phyloP scores from a whole-genome alignment of 2,329 filamentous ascomycete species.

The Colletotrichum sidae region DNA sequence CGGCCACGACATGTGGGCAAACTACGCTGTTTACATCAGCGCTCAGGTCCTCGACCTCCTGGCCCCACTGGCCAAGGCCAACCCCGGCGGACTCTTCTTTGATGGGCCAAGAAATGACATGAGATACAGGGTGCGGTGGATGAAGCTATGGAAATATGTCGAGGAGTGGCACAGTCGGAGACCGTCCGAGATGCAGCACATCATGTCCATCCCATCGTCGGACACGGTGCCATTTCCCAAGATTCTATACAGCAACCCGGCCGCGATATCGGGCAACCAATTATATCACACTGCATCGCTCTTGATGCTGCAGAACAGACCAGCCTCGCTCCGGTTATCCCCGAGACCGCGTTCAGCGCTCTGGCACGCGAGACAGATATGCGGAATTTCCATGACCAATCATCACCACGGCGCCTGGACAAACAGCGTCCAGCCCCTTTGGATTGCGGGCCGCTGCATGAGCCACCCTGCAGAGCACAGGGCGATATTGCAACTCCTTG shows the following conservation, averaged over 20 bases:
- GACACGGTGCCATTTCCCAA: constrained; percentile 60
- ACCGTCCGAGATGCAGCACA: constrained; percentile 58
- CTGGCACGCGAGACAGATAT: constrained; percentile 68
- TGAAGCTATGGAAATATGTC: constrained; percentile 61
- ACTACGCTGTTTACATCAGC: constrained; percentile 68
- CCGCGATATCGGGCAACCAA: constrained; percentile 68
- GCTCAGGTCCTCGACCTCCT: constrained; percentile 59
- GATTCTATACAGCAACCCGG: constrained; percentile 64
- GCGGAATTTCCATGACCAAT: constrained; percentile 67
- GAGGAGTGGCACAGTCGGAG: constrained; percentile 60
- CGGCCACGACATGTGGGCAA: constrained; percentile 65
- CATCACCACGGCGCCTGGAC: constrained; percentile 66
- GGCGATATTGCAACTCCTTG: constrained; percentile 56
- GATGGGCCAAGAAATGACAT: constrained; percentile 30
- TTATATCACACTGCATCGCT: constrained; percentile 68
- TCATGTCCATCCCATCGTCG: constrained; percentile 50
- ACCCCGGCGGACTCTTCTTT: constrained; percentile 53
- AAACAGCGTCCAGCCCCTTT: constrained; percentile 69
- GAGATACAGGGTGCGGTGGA: constrained; percentile 52
- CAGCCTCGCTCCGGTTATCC: constrained; percentile 40
- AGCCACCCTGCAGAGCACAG: constrained; percentile 60
- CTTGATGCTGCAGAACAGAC: constrained; percentile 59
- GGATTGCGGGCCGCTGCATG: constrained; percentile 65
- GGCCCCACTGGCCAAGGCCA: constrained; percentile 50
- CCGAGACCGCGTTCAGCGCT: constrained; percentile 52